Percentiles rank a stretch among this genome's conserved stretches.
phyloP scores from a whole-genome alignment of 2,329 filamentous ascomycete species.

The Gliomastix tumulicola region DNA sequence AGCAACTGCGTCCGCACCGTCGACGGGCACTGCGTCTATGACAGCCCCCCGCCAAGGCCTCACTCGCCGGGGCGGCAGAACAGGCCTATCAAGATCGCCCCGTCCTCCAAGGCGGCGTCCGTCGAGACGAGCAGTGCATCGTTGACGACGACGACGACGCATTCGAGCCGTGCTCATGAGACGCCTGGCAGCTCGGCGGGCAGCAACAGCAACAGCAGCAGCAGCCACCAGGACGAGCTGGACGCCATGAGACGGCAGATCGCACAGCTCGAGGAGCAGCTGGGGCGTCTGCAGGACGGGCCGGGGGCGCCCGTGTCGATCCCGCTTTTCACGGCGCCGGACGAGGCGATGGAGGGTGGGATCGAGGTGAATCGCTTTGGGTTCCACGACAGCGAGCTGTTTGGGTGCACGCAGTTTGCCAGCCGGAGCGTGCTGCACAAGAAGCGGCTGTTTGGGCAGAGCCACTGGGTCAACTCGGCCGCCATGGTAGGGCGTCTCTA shows the following conservation, averaged over 20 bases:
- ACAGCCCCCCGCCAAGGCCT: slow-evolving; percentile 3
- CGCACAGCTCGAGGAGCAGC: slow-evolving; percentile 34
- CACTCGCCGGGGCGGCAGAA: slow-evolving; percentile 18
- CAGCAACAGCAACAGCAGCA: not conserved
- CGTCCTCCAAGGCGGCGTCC: no score
- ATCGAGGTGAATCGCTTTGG: no score
- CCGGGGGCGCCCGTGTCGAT: not conserved
- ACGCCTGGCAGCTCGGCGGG: slow-evolving; percentile 19
- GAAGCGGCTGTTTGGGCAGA: slow-evolving; percentile 37
- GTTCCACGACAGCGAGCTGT: not conserved
- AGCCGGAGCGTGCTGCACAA: slow-evolving; percentile 14
- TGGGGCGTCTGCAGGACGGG: slow-evolving; percentile 9
- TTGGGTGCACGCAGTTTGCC: not conserved
- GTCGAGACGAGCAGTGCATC: no score
- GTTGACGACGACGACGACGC: no score
- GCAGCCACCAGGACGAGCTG: no score
- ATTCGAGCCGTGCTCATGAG: no score
- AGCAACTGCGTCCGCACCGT: slow-evolving; percentile 50
- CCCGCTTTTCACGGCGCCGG: not conserved
- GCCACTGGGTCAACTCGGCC: slow-evolving; percentile 42
- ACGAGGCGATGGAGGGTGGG: not conserved
- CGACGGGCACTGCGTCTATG: slow-evolving; percentile 47
- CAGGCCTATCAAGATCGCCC: slow-evolving; percentile 8
- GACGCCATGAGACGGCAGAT: slow-evolving; percentile 15
- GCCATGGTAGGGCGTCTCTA: no score